Percentiles rank a stretch among this genome's conserved stretches.
Conservation (phyloP, 1,284 basidiomycete genomes). For the Vanrija humicola region DNA sequence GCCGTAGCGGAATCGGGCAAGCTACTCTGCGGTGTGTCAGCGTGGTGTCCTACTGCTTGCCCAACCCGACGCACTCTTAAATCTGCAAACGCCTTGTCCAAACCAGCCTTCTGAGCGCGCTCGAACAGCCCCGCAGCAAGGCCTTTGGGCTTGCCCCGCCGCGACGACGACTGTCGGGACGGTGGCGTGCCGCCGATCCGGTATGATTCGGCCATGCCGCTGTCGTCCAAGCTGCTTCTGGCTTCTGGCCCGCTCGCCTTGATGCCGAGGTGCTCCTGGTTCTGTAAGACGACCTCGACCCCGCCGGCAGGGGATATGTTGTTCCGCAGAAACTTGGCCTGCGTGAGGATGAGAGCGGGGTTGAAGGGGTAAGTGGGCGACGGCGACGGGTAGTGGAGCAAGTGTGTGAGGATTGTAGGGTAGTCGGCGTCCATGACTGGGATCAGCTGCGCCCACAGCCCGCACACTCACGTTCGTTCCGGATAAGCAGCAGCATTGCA, state of each 20-base stretch:
- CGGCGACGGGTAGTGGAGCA: slow-evolving; percentile 72
- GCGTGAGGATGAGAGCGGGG: slow-evolving; percentile 66
- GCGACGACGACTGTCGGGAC: background rate
- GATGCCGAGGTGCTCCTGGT: slow-evolving; percentile 70
- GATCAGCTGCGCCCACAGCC: slow-evolving; percentile 6
- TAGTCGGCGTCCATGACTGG: slow-evolving; percentile 81
- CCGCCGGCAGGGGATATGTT: slow-evolving; percentile 69
- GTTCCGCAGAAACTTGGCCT: slow-evolving; percentile 73
- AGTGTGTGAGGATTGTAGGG: slow-evolving; percentile 69
- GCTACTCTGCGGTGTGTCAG: slow-evolving; percentile 58
- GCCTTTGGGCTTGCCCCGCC: slow-evolving; percentile 10
- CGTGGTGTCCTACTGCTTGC: background rate
- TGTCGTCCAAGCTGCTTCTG: background rate
- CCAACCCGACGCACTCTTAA: slow-evolving; percentile 29
- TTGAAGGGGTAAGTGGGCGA: slow-evolving; percentile 46
- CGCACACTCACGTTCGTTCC: slow-evolving; percentile 65
- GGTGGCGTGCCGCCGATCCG: background rate
- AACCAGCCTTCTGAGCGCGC: slow-evolving; percentile 47
- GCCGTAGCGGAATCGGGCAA: slow-evolving; percentile 60
- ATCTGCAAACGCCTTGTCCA: slow-evolving; percentile 47
- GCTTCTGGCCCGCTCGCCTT: slow-evolving; percentile 33
- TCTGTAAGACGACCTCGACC: slow-evolving; percentile 70
- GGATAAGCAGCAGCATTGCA: slow-evolving; percentile 85
- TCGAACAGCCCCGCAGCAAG: slow-evolving; percentile 47
- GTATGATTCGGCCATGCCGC: background rate